Evolutionary conservation across 352 stramenopile genomes (phyloP), one percentile per base, ranked within the genome.

Genomic region (Globisporangium paddicum): DNA sequence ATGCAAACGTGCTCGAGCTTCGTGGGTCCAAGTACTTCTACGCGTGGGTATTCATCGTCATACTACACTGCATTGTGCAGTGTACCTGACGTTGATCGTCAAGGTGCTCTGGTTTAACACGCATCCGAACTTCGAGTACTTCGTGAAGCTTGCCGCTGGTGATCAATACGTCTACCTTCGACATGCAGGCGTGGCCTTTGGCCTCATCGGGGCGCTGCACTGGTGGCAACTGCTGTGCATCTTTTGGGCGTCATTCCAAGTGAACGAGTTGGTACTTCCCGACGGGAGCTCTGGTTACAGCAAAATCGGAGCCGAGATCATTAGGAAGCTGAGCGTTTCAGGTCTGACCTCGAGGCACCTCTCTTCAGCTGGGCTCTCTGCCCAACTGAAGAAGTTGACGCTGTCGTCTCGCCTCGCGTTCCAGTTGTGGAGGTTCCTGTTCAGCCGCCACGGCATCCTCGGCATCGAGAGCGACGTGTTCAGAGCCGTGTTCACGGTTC

Each of bases 401-500:
- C 25, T 41, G 6, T 19, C 13, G 14, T 9, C 28, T 25, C 19
- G 41, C 5, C 2, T 60, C 1, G 5, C 30, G 26, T 19, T 45
- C 23, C 3, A 19, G 1, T 0, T 35, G 19, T 53, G 44, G 55
- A 21, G 37, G 2, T 14, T 48, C 32, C 21, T 55, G 19, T 51
- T 57, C 47, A 35, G 34, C 19, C 21, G 5, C 9, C 25, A 14
- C 35, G 46, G 46, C 13, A 19, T 56, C 38, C 61, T 67, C 28
- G 59, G 50, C 14, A n/a, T 71, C 49, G 54, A 63, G n/a, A 46
- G 53, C 8, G 32, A n/a, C 13, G 14, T 47, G 2, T 65, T 66
- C 23, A 21, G 44, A 16, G 5, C 25, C 28, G 23, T 59, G 8
- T 63, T 55, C 37, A 51, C 60, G n/a, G 9, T 51, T 3, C 55